Conservation (phyloP, 768 basidiomycete species). For the Trametes maxima region DNA sequence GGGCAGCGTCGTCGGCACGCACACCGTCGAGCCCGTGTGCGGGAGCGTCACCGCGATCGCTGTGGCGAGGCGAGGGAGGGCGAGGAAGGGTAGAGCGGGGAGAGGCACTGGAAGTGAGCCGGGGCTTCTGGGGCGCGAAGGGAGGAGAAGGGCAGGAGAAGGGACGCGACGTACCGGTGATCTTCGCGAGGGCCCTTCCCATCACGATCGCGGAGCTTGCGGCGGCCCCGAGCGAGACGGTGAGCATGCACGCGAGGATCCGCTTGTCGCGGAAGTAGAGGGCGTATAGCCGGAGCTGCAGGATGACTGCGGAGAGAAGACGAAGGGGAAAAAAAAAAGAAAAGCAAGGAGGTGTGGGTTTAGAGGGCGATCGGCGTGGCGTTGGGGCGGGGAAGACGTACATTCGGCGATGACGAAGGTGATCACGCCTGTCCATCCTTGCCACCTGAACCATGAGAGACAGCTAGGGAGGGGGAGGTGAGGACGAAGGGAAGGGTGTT, state of each 20-base stretch:
- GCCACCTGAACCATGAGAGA: constrained; percentile 54
- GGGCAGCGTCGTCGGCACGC: constrained; percentile 43
- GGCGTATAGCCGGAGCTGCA: constrained; percentile 66
- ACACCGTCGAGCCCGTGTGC: constrained; percentile 38
- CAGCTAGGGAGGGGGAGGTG: constrained; percentile 22
- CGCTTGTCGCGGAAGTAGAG: constrained; percentile 57
- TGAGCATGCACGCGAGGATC: constrained; percentile 49
- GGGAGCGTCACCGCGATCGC: constrained; percentile 12
- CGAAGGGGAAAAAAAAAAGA: too few relatives aligned
- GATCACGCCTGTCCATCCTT: constrained; percentile 61
- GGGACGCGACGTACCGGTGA: constrained; percentile 40
- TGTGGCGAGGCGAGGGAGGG: background rate
- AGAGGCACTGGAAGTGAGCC: background rate
- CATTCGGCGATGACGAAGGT: constrained; percentile 58
- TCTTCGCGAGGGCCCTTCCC: constrained; percentile 43
- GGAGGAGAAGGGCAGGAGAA: background rate
- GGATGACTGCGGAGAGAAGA: constrained; percentile 45
- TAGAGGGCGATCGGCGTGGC: too few relatives aligned
- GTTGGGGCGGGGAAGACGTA: constrained; percentile 29
- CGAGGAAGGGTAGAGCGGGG: background rate
- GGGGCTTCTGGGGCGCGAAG: too few relatives aligned
- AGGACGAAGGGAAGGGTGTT: background rate
- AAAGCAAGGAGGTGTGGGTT: background rate
- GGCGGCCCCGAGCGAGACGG: constrained; percentile 43
- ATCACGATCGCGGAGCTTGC: constrained; percentile 50